Percentiles rank a stretch among this genome's conserved stretches.
phyloP scores from a whole-genome alignment of 352 stramenopile genomes.

The Phytophthora citricola region DNA sequence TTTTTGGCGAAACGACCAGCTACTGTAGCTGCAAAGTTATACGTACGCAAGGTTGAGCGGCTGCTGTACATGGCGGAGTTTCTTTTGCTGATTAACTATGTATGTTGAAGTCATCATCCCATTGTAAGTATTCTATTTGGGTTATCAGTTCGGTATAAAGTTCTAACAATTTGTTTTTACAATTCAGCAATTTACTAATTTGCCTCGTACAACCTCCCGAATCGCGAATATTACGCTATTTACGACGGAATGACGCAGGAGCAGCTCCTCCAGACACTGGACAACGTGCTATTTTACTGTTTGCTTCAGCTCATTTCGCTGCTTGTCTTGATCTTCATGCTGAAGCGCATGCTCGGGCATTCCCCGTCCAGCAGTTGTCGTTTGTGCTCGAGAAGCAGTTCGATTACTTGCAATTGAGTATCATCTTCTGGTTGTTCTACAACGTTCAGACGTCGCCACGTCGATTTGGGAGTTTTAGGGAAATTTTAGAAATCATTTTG shows the following conservation, averaged over 20 bases:
- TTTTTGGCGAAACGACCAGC: neutral
- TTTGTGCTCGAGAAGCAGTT: constrained; percentile 23
- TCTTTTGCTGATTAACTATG: constrained; percentile 36
- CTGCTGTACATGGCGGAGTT: constrained; percentile 42
- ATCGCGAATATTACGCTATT: constrained; percentile 32
- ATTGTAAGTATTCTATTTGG: no score
- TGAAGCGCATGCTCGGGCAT: constrained; percentile 2
- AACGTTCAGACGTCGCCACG: constrained; percentile 10
- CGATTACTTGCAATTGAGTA: neutral
- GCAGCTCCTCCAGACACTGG: constrained; percentile 1
- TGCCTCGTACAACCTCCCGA: constrained; percentile 31
- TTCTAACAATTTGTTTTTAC: neutral
- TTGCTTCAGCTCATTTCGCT: constrained; percentile 10
- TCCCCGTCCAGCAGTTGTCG: constrained; percentile 10
- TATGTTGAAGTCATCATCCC: constrained; percentile 35
- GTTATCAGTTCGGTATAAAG: no score
- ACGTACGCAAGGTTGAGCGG: neutral
- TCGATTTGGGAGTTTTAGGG: no score
- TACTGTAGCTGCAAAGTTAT: neutral
- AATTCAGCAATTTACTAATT: constrained; percentile 27
- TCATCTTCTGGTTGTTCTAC: constrained; percentile 31
- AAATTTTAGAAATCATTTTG: no score
- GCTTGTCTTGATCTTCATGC: constrained; percentile 2
- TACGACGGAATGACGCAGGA: constrained; percentile 6
- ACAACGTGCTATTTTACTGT: constrained; percentile 12